These are phyloP conservation scores for Nannochloropsis oceanica DNA, from an alignment of 108 stramenopile genomes.

Conservation along the genomic window DNA sequence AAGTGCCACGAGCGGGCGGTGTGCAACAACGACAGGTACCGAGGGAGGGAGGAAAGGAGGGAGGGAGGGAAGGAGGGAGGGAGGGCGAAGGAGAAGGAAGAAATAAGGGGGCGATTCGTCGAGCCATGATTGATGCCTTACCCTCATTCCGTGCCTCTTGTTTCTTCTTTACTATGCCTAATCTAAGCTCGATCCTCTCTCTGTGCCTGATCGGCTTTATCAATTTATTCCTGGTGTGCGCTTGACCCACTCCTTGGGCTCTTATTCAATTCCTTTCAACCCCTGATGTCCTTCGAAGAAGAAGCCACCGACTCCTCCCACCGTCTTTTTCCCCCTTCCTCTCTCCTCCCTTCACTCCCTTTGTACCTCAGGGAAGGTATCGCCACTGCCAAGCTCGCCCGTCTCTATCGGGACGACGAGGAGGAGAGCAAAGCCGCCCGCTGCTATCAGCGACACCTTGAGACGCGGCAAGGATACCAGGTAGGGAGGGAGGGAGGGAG, in stretches of 20 bases:
- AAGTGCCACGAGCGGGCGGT: constrained; percentile 73
- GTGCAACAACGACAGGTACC: not conserved
- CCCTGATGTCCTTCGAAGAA: no score
- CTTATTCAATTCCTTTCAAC: no score
- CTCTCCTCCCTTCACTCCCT: not conserved
- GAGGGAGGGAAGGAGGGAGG: not conserved
- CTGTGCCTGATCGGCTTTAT: no score
- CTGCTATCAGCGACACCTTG: constrained; percentile 52
- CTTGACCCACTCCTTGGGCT: no score
- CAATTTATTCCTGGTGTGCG: not conserved
- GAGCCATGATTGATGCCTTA: no score
- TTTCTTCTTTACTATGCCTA: not conserved
- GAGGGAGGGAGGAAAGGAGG: constrained; percentile 1
- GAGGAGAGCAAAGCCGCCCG: constrained; percentile 68
- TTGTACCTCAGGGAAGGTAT: constrained; percentile 53
- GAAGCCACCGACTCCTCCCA: no score
- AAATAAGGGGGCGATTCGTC: no score
- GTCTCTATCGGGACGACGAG: constrained; percentile 61
- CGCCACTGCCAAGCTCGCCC: constrained; percentile 73
- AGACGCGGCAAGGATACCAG: not conserved
- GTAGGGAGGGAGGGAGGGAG: not conserved
- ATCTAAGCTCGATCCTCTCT: no score
- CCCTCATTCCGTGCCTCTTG: no score
- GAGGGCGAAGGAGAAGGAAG: no score
- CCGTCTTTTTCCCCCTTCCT: no score